Evolutionary conservation across 1,284 basidiomycete species (phyloP).

Genomic region (Ceratobasidium sp.): DNA sequence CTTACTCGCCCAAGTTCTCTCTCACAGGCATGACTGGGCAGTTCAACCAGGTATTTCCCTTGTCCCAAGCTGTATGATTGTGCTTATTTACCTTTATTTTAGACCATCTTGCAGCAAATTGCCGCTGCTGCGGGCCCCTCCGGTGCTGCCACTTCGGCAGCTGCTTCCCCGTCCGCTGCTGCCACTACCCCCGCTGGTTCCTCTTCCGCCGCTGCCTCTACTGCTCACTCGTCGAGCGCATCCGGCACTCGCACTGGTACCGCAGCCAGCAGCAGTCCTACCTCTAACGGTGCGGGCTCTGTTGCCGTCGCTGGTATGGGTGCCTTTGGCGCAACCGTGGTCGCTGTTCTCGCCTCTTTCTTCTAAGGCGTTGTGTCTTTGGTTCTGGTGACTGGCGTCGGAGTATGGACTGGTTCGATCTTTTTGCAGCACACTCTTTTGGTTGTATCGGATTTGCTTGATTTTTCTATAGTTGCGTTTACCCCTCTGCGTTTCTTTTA

Average conservation of each 20-base stretch:
- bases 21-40: constrained; percentile 49
- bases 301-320: constrained; percentile 32
- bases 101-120: constrained; percentile 48
- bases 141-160: constrained; percentile 1
- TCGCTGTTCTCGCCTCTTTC: constrained; percentile 27
- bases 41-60: constrained; percentile 45
- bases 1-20: constrained; percentile 58
- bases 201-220: neutral
- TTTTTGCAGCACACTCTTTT: constrained; percentile 12
- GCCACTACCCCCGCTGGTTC: neutral
- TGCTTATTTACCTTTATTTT: neutral
- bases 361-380: constrained; percentile 11
- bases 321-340: constrained; percentile 33
- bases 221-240: neutral
- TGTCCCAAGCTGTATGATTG: neutral
- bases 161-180: neutral
- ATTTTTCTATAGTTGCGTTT: constrained; percentile 35
- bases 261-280: constrained; percentile 24
- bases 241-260: neutral
- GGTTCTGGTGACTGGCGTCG: neutral
- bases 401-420: constrained; percentile 11
- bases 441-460: constrained; percentile 38
- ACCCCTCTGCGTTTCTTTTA: neutral
- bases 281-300: constrained; percentile 48
- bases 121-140: constrained; percentile 42